phyloP scores from a whole-genome alignment of 2,329 filamentous ascomycete genomes.

The Fusarium nodosum region DNA sequence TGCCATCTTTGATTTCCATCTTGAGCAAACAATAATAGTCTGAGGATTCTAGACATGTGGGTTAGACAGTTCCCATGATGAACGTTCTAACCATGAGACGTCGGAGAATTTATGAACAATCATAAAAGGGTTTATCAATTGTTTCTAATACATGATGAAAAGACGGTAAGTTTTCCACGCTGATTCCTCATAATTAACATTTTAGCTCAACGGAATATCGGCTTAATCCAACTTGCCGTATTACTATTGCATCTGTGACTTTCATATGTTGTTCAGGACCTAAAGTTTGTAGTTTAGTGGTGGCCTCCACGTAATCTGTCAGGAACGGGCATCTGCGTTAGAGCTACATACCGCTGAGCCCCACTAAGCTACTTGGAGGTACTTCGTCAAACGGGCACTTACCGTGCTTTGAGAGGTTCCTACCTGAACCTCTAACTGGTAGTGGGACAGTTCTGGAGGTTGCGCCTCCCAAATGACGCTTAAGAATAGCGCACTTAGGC shows the following conservation, averaged over 20 bases:
- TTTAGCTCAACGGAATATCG: neutral
- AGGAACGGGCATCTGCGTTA: conserved; percentile 12
- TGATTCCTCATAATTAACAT: neutral
- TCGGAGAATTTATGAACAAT: no score
- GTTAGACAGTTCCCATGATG: conserved; percentile 21
- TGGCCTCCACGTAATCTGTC: conserved; percentile 41
- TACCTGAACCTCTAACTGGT: neutral
- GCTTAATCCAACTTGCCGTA: conserved; percentile 6
- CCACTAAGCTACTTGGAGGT: conserved; percentile 13
- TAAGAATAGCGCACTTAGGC: conserved; percentile 31
- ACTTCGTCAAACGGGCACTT: neutral
- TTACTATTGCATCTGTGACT: conserved; percentile 1
- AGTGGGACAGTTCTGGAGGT: conserved; percentile 21
- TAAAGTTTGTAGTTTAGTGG: conserved; percentile 5
- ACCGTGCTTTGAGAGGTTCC: neutral
- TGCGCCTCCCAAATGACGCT: conserved; percentile 28
- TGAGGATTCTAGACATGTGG: neutral
- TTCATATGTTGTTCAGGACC: conserved; percentile 19
- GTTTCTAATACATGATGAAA: neutral
- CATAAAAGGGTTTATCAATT: neutral
- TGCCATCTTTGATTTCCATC: neutral
- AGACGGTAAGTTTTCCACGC: neutral
- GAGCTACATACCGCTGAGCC: conserved; percentile 21
- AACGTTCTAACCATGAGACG: neutral
- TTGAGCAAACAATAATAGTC: neutral